Base-by-base conservation (phyloP, 495 filamentous ascomycete genomes). In the Tuber indicum region DNA sequence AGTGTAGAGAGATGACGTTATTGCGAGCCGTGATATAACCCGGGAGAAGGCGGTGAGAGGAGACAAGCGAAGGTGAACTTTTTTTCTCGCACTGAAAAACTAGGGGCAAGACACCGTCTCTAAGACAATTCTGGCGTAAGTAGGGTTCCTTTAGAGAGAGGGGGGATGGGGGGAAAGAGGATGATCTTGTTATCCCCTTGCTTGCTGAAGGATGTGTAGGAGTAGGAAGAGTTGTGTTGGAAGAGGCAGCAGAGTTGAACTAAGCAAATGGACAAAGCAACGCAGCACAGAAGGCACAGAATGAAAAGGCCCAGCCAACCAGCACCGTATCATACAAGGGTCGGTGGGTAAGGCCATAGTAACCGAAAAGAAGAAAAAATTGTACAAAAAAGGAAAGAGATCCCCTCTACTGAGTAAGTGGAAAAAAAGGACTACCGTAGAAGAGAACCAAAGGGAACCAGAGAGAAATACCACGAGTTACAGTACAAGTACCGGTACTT, bases 1-100 rank as follows among this genome's bases (percentile, higher is more conserved):
- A 74, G 45, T 76, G 70, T n/a, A 70, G 75, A 74, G 47, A 62
- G 69, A 81, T 81, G 80, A 81, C 79, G 80, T 81, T 81, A 81
- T 82, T 75, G 80, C 76, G 75, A n/a, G 71, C 71, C 23, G 72
- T 70, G 79, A 81, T 75, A 81, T 80, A 80, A 74, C 78, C 49
- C 44, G 77, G 73, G 47, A 76, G 74, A 44, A 49, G 26, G 58
- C 26, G 10, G 12, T 17, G 45, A 70, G 26, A 76, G 70, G 32
- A 26, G 66, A 66, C 46, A 72, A 75, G 26, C 39, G 62, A 49
- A 32, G 69, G 46, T 72, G 43, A 66, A 36, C 58, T 36, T 66
- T 66, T 66, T 66, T 66, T 26, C 14, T 12, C 58, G 3, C 58
- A 26, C 7, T 5, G 42, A 43, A 43, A 43, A 43, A 66, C 16